Conservation (phyloP, 1,139 yeast species). For the Dujonia santamariae region DNA sequence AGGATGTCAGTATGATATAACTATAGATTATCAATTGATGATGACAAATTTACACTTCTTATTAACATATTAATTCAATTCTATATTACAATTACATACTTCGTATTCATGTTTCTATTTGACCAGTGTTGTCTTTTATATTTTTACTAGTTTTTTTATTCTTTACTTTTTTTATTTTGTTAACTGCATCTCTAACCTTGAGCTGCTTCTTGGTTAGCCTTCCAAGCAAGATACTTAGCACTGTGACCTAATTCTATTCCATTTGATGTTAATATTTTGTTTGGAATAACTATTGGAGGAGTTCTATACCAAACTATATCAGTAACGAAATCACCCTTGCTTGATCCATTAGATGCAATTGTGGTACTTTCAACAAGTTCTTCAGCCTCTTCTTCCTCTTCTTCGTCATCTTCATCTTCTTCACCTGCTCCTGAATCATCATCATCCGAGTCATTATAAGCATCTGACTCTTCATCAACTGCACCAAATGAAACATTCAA, state of each 20-base stretch:
- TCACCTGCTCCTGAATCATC: slow-evolving; percentile 20
- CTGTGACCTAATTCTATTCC: slow-evolving; percentile 57
- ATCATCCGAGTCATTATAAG: slow-evolving; percentile 20
- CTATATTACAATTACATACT: no score
- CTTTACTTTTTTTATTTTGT: no score
- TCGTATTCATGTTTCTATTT: no score
- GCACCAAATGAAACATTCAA: no score
- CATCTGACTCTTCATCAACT: slow-evolving; percentile 12
- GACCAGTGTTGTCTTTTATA: no score
- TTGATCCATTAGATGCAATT: slow-evolving; percentile 10
- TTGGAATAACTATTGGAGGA: slow-evolving; percentile 63
- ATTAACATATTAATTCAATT: no score
- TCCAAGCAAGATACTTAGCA: slow-evolving; percentile 72
- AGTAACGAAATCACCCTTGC: slow-evolving; percentile 12
- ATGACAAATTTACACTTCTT: no score
- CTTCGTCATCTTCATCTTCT: slow-evolving; percentile 13
- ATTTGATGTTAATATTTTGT: slow-evolving; percentile 37
- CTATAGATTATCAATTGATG: no score
- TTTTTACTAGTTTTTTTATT: no score
- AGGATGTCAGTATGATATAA: no score
- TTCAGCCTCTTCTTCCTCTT: slow-evolving; percentile 9
- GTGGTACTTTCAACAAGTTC: slow-evolving; percentile 13
- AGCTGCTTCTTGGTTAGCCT: no score
- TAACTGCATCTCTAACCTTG: no score
- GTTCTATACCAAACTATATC: slow-evolving; percentile 79